These are phyloP conservation scores for Capronia americana DNA, from an alignment of 2,329 filamentous ascomycete genomes.

Conservation along the genomic window DNA sequence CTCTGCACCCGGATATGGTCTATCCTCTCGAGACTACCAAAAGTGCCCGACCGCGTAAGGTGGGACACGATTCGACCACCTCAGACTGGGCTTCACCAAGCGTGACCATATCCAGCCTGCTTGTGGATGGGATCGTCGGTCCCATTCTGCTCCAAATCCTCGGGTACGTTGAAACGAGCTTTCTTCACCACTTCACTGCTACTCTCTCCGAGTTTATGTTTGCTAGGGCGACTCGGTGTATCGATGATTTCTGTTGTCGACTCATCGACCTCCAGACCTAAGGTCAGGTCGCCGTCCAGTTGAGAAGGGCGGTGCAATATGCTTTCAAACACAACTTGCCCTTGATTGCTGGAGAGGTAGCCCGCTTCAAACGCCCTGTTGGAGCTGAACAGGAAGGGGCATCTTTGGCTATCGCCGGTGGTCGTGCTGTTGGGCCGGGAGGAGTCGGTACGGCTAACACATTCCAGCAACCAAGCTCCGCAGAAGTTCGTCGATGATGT, in stretches of 20 bases:
- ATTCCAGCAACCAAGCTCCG: conserved; percentile 28
- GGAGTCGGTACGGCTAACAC: background rate
- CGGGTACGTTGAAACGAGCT: conserved; percentile 6
- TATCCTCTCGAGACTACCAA: background rate
- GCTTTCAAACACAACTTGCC: conserved; percentile 25
- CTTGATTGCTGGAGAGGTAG: conserved; percentile 15
- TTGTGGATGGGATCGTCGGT: conserved; percentile 3
- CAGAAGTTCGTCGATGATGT: conserved; percentile 23
- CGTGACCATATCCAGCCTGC: conserved; percentile 12
- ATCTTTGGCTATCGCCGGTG: conserved; percentile 1
- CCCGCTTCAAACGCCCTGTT: conserved; percentile 23
- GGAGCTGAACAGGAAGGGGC: conserved; percentile 29
- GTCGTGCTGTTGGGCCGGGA: background rate
- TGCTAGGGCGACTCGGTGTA: conserved; percentile 18
- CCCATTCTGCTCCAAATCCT: background rate
- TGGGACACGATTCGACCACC: background rate
- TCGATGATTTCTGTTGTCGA: conserved; percentile 18
- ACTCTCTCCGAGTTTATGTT: background rate
- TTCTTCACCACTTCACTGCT: background rate
- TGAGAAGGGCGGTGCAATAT: conserved; percentile 16
- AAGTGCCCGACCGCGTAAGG: background rate
- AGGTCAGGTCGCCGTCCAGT: background rate
- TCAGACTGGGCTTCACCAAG: conserved; percentile 4
- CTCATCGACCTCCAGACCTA: conserved; percentile 5
- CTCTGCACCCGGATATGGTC: background rate